Conservation (phyloP, 768 basidiomycete species). For the Mrakia hoshinonis region DNA sequence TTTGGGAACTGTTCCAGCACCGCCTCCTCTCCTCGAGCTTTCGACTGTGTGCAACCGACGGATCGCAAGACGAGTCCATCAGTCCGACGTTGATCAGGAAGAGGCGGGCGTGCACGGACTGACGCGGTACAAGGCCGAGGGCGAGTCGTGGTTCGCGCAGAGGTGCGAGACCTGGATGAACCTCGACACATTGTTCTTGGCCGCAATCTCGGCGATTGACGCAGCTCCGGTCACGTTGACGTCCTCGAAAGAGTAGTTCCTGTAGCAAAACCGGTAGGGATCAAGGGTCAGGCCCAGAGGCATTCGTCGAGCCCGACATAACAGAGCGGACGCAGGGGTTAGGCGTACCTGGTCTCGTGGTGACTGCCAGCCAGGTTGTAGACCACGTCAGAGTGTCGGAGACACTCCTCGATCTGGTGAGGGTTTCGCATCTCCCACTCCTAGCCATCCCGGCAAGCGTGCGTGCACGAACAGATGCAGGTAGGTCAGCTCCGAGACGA, state of each 20-base stretch:
- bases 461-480: neutral
- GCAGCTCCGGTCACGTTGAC: conserved; percentile 65
- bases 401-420: conserved; percentile 81
- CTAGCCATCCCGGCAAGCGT: conserved; percentile 42
- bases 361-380: conserved; percentile 93
- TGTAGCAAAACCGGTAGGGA: conserved; percentile 38
- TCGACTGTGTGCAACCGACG: conserved; percentile 42
- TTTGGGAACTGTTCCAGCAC: conserved; percentile 73
- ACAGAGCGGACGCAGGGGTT: neutral
- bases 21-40: conserved; percentile 78
- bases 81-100: neutral
- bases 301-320: no score
- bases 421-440: conserved; percentile 94
- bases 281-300: neutral
- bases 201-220: conserved; percentile 73
- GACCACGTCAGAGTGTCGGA: conserved; percentile 89
- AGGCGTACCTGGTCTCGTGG: conserved; percentile 78
- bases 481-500: neutral
- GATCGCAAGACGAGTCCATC: neutral
- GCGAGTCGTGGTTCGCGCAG: conserved; percentile 70
- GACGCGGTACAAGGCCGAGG: conserved; percentile 69
- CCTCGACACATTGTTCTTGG: conserved; percentile 65
- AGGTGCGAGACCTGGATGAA: conserved; percentile 92
- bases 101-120: neutral
- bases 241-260: conserved; percentile 76